Conservation (phyloP, 441 rosid genomes). For the Erysimum cheiri region DNA sequence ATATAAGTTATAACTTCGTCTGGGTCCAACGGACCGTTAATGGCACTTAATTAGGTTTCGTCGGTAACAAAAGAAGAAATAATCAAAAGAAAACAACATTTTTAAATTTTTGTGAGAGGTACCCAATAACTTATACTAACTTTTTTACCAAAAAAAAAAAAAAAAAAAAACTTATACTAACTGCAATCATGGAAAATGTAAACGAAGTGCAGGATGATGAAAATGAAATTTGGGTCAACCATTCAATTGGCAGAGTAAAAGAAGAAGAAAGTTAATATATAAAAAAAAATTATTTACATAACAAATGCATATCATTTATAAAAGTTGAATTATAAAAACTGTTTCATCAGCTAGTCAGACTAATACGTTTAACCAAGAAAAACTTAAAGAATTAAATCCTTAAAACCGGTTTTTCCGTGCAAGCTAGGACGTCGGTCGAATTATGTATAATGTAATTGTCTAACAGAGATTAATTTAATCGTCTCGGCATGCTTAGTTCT, state of each 20-base stretch:
- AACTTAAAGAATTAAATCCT: not conserved
- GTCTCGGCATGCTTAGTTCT: not conserved
- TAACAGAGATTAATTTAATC: not conserved
- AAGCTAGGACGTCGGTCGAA: slow-evolving; percentile 21
- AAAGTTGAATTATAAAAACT: not conserved
- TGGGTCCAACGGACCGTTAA: slow-evolving; percentile 28
- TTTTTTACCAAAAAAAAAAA: too few relatives aligned
- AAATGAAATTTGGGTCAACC: not conserved
- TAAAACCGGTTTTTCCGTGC: not conserved
- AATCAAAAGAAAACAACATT: slow-evolving; percentile 30
- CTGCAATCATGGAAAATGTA: slow-evolving; percentile 12
- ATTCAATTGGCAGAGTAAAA: not conserved
- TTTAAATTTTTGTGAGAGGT: not conserved
- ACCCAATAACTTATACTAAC: not conserved
- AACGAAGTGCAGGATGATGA: not conserved
- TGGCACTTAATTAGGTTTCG: slow-evolving; percentile 33
- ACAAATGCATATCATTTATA: not conserved
- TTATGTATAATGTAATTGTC: slow-evolving; percentile 2
- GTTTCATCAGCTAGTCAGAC: not conserved
- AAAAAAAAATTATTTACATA: not conserved
- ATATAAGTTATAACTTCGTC: slow-evolving; percentile 3
- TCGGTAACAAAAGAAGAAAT: slow-evolving; percentile 29
- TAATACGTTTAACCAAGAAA: not conserved
- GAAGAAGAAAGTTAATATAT: not conserved
- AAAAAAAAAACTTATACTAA: too few relatives aligned